Evolutionary conservation across 1,139 yeast species (phyloP).

Genomic region (Debaryomyces sp.): DNA sequence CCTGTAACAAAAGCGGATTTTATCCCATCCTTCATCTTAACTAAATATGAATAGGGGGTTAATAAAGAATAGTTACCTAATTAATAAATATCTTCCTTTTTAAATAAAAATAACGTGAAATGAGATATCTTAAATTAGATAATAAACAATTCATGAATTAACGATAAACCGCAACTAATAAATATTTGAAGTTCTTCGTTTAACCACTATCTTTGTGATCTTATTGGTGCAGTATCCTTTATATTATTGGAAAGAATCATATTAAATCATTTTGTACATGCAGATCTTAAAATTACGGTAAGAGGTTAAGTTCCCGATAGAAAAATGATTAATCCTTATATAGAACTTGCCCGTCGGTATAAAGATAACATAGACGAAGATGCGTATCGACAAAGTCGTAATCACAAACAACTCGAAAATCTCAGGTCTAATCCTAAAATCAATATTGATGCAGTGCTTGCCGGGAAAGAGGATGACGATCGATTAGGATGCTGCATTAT

Average conservation of each 20-base stretch:
- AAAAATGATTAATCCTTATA: background rate
- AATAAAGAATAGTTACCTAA: no score
- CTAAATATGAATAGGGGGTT: no score
- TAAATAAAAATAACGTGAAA: background rate
- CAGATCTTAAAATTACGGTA: background rate
- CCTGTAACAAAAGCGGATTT: constrained; percentile 33
- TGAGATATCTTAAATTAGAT: background rate
- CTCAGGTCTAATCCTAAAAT: background rate
- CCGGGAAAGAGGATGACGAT: background rate
- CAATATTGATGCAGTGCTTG: constrained; percentile 1
- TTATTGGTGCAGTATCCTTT: no score
- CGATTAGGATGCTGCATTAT: background rate
- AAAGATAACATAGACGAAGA: background rate
- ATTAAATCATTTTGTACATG: no score
- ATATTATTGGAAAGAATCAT: no score
- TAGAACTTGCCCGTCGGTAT: background rate
- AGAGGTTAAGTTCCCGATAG: no score
- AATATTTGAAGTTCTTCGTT: no score
- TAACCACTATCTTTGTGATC: no score
- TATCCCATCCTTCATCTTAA: background rate
- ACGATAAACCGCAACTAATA: no score
- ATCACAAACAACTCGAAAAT: background rate
- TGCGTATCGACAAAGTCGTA: background rate
- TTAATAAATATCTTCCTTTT: no score
- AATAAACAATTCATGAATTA: background rate